phyloP scores from a whole-genome alignment of 2,329 filamentous ascomycete genomes.

The Colletotrichum neosansevieriae region DNA sequence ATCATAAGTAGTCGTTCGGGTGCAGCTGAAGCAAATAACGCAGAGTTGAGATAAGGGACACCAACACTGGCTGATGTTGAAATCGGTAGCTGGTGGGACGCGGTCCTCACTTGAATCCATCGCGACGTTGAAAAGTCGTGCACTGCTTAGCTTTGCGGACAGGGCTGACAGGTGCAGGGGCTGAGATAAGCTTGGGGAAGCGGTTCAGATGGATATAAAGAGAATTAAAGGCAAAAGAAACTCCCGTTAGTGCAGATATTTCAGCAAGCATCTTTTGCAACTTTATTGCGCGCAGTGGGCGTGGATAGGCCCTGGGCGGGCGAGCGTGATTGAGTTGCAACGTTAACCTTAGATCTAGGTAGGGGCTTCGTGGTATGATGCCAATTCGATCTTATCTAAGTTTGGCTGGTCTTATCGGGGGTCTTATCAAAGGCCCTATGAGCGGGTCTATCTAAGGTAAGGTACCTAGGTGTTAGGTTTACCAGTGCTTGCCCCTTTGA shows the following conservation, averaged over 20 bases:
- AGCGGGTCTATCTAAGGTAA: not conserved
- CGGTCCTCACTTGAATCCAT: slow-evolving; percentile 1
- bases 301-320: slow-evolving; percentile 13
- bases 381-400: slow-evolving; percentile 2
- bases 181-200: slow-evolving; percentile 14
- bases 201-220: slow-evolving; percentile 31
- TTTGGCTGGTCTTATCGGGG: not conserved
- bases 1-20: slow-evolving; percentile 13
- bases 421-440: not conserved
- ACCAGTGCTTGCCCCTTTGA: not conserved
- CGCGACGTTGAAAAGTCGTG: not conserved
- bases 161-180: slow-evolving; percentile 30
- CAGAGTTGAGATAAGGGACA: not conserved
- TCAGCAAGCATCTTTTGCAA: slow-evolving; percentile 24
- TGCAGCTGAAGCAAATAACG: slow-evolving; percentile 1
- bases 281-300: slow-evolving; percentile 26
- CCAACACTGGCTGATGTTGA: slow-evolving; percentile 3
- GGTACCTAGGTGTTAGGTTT: too few species aligned
- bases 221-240: slow-evolving; percentile 27
- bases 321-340: slow-evolving; percentile 20
- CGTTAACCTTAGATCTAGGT: slow-evolving; percentile 14
- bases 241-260: slow-evolving; percentile 6
- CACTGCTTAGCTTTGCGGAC: slow-evolving; percentile 15
- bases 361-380: not conserved
- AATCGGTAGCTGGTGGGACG: not conserved